Base-by-base conservation (phyloP, 129 eudicot genomes). In the Helianthus annuus region DNA sequence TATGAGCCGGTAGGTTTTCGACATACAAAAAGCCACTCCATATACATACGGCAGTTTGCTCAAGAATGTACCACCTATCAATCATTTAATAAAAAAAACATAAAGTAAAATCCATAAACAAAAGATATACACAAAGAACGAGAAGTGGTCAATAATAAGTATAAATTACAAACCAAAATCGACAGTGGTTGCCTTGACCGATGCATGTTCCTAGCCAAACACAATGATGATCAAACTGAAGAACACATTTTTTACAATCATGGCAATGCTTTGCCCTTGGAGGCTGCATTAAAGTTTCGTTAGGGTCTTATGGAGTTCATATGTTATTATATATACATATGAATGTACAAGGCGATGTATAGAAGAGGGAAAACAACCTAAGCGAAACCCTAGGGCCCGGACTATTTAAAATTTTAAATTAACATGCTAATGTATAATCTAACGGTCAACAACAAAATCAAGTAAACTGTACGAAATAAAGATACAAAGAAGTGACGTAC, bases 221-320 rank as follows among this genome's bases (percentile, higher is more conserved):
- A 83, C 99, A 94, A 64, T 94, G 99, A 82, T 94, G 99, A 80
- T 94, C 99, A 86, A 94, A 94, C 76, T 90, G 99, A 83, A 94
- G 99, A 66, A 94, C 96, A 71, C 99, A 94, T 81, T 81, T 94
- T 84, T 94, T 96, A 86, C 99, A 94, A 72, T 94, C 97, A 86
- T 90, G 96, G 73, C 99, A 94, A 81, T 94, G 99, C 80, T 94
- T 94, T 69, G 91, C 81, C 70, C 99, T 85, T 72, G 99, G 99
- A 72, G 99, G 97, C 99, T 94, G 85, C 86, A 83, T 82, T 60
- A 44, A 70, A 63, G 14, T 48, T 60, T 17, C 53, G 34, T 48
- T n/a, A 75, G 17, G 15, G 10, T 3, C 57, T 39, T 36, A 12
- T 17, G 2, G 46, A 6, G 8, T 42, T 39, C 7, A 39, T 5